Evolutionary conservation across 2,329 filamentous ascomycete species (phyloP), one percentile per base, ranked within the genome.

Genomic region (Trichophyton mentagrophytes): DNA sequence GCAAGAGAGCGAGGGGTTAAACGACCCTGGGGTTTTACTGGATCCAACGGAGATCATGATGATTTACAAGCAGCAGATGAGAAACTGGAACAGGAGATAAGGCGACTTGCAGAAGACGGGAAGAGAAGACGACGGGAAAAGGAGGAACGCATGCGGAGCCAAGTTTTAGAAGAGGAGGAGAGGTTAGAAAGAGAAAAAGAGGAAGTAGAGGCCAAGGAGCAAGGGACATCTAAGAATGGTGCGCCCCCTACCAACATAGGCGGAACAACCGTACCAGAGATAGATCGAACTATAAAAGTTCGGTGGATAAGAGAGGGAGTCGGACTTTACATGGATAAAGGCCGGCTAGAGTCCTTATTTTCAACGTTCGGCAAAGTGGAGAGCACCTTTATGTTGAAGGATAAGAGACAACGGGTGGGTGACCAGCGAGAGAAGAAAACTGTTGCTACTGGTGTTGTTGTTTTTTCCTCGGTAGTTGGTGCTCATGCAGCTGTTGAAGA

Each of bases 1-100:
- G 81, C 83, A 27, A 79, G 88, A 20, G 92, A 96, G 38, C 77
- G 78, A 33, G 85, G 85, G 2, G 78, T 84, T 58, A 85, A 83
- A 69, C 76, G 82, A 49, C 76, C 83, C 63, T 80, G 80, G 74
- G 80, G 64, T 13, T 51, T 64, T 8, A 62, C 64, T 20, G 65
- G 64, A 36, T 61, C 62, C 25, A 59, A 57, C 38, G 67, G 64
- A 1, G 72, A 74, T 72, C 70, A 80, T 77, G 69, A 78, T 69
- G 64, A 76, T 64, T 69, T 61, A 15, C 57, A 78, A 38, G 80
- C 73, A 11, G 74, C 73, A 60, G 72, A 76, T 53, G 69, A 66
- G 53, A 65, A 73, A 61, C 68, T 83, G 61, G 77, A 80, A 63
- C 75, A 76, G 64, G 80, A 84, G 70, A 77, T 82, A 62, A 75